These are phyloP conservation scores for Colletotrichum brevisporum DNA, from an alignment of 2,329 filamentous ascomycete species.

Conservation along the genomic window DNA sequence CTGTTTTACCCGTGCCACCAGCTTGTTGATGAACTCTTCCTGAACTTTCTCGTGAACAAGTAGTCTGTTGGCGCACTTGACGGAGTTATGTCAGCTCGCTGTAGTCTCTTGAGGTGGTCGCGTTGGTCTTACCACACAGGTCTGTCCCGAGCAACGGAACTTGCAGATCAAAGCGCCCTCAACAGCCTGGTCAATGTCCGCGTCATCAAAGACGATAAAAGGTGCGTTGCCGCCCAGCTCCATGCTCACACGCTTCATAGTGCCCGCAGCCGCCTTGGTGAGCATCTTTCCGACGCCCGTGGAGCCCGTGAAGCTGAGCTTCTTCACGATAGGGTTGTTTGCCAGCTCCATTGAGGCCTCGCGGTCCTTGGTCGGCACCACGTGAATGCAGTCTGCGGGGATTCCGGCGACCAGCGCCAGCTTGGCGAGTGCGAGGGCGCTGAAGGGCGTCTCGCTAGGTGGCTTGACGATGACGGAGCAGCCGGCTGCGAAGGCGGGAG, in stretches of 20 bases:
- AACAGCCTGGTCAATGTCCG: slow-evolving; percentile 77
- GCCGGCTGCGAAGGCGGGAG: slow-evolving; percentile 74
- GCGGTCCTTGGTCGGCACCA: slow-evolving; percentile 47
- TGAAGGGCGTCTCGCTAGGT: slow-evolving; percentile 79
- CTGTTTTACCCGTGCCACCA: slow-evolving; percentile 65
- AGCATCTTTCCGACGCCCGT: slow-evolving; percentile 62
- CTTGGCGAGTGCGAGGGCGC: slow-evolving; percentile 75
- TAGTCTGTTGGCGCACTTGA: slow-evolving; percentile 65
- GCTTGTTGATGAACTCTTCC: slow-evolving; percentile 66
- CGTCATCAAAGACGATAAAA: slow-evolving; percentile 83
- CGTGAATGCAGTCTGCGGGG: slow-evolving; percentile 72
- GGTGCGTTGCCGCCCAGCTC: slow-evolving; percentile 82
- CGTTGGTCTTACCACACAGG: slow-evolving; percentile 65
- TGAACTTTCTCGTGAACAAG: slow-evolving; percentile 72
- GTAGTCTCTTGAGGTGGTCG: too few relatives aligned
- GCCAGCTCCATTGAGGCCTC: slow-evolving; percentile 43
- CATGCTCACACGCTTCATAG: slow-evolving; percentile 81
- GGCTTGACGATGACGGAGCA: slow-evolving; percentile 80
- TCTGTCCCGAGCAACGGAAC: slow-evolving; percentile 81
- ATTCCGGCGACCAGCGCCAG: slow-evolving; percentile 76
- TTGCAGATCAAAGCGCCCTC: slow-evolving; percentile 77
- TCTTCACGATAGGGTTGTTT: slow-evolving; percentile 65
- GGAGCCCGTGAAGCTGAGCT: slow-evolving; percentile 81
- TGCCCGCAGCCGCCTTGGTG: slow-evolving; percentile 79
- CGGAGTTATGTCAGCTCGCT: neutral